Conservation (phyloP, 2,329 filamentous ascomycete genomes). For the Diaporthe ilicicola region DNA sequence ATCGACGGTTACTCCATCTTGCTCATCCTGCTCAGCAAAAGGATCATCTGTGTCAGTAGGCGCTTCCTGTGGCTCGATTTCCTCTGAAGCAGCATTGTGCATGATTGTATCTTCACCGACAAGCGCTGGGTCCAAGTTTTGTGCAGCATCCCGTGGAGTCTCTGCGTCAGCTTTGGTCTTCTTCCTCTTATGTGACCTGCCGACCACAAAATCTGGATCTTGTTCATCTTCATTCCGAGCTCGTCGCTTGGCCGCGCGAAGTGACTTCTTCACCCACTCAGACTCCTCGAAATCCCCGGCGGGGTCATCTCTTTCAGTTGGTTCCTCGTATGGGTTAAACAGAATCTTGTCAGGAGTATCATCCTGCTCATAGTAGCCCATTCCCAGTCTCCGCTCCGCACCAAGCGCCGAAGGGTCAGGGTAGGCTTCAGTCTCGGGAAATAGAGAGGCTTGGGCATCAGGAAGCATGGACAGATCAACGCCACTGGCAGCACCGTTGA, state of each 20-base stretch:
- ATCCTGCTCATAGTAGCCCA: slow-evolving; percentile 69
- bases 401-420: slow-evolving; percentile 58
- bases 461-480: slow-evolving; percentile 36
- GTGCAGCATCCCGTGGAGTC: slow-evolving; percentile 44
- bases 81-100: slow-evolving; percentile 33
- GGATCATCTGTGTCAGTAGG: slow-evolving; percentile 20
- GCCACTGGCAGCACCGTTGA: slow-evolving; percentile 40
- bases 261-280: slow-evolving; percentile 63
- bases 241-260: slow-evolving; percentile 62
- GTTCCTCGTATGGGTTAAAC: slow-evolving; percentile 66
- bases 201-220: slow-evolving; percentile 61
- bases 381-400: slow-evolving; percentile 62
- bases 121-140: slow-evolving; percentile 64
- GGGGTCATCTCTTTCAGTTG: slow-evolving; percentile 51
- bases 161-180: slow-evolving; percentile 49
- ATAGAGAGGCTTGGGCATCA: slow-evolving; percentile 19
- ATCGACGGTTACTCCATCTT: slow-evolving; percentile 21
- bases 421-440: slow-evolving; percentile 44
- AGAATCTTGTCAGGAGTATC: slow-evolving; percentile 65
- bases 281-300: slow-evolving; percentile 56
- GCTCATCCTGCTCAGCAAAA: slow-evolving; percentile 11
- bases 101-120: slow-evolving; percentile 40
- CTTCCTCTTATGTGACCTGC: slow-evolving; percentile 55
- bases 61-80: slow-evolving; percentile 7
- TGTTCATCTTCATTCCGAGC: slow-evolving; percentile 62